A percentile compares a stretch with the other conserved stretches of the same genome.
Conservation (phyloP, 2,329 filamentous ascomycete genomes). For the Chaetomiaceae sp. region DNA sequence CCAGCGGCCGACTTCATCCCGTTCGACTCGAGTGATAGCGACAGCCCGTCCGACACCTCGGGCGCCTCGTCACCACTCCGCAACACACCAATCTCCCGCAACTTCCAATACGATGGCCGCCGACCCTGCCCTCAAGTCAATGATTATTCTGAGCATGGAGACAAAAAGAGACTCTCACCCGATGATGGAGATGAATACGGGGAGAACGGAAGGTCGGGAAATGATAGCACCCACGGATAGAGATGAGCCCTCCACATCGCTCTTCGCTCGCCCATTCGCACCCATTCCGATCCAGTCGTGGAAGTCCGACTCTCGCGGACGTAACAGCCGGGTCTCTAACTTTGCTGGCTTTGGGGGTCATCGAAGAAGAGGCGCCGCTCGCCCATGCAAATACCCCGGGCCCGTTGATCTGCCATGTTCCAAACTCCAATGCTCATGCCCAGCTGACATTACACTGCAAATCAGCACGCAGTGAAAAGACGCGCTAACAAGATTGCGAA, state of each 20-base stretch:
- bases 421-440: neutral
- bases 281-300: neutral
- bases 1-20: conserved; percentile 7
- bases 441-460: neutral
- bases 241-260: neutral
- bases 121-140: neutral
- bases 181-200: neutral
- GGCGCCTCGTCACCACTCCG: neutral
- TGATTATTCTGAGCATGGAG: neutral
- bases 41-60: neutral
- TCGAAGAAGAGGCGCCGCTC: neutral
- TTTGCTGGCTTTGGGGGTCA: too few relatives aligned
- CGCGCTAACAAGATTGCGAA: conserved; percentile 27
- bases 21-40: conserved; percentile 12
- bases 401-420: neutral
- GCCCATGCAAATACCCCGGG: neutral
- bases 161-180: neutral
- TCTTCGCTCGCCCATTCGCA: neutral
- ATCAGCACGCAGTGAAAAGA: neutral
- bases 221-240: neutral
- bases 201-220: conserved; percentile 10
- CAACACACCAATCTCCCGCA: neutral
- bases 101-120: neutral
- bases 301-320: neutral
- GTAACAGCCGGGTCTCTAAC: neutral